Conservation (phyloP, 345 rosid genomes). For the Citrus medica region DNA sequence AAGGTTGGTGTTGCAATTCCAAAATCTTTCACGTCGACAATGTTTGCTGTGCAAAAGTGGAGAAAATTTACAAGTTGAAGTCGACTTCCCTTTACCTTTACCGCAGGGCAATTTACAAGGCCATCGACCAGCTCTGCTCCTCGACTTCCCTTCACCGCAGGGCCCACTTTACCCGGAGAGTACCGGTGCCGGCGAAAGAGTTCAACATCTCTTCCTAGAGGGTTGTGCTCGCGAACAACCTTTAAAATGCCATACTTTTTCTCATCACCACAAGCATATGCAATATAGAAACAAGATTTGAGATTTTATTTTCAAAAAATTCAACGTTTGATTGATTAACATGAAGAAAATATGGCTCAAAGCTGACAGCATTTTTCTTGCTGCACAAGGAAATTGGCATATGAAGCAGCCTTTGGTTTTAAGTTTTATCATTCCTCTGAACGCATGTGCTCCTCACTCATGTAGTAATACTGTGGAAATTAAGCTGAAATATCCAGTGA, state of each 20-base stretch:
- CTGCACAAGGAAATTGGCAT: too few species aligned
- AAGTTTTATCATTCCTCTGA: too few species aligned
- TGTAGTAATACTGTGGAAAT: too few species aligned
- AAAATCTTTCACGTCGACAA: conserved; percentile 65
- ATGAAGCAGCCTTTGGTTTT: too few species aligned
- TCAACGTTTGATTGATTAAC: too few species aligned
- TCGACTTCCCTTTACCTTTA: conserved; percentile 49
- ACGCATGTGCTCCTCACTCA: too few species aligned
- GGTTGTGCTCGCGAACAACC: conserved; percentile 85
- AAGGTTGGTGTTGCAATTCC: conserved; percentile 56
- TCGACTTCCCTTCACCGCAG: conserved; percentile 42
- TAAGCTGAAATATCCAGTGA: too few species aligned
- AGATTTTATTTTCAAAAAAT: too few species aligned
- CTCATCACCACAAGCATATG: neutral
- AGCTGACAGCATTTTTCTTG: too few species aligned
- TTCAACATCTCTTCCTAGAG: conserved; percentile 72
- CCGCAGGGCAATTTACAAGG: conserved; percentile 52
- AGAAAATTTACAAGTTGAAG: neutral
- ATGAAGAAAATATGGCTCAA: too few species aligned
- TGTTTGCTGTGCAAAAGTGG: conserved; percentile 44
- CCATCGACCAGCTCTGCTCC: conserved; percentile 78
- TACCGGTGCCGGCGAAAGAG: conserved; percentile 64
- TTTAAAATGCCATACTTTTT: neutral
- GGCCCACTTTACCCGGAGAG: conserved; percentile 52
- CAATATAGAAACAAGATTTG: neutral